Evolutionary conservation across 768 basidiomycete genomes (phyloP), one percentile per base, ranked within the genome.

Genomic region (Russula sp.): DNA sequence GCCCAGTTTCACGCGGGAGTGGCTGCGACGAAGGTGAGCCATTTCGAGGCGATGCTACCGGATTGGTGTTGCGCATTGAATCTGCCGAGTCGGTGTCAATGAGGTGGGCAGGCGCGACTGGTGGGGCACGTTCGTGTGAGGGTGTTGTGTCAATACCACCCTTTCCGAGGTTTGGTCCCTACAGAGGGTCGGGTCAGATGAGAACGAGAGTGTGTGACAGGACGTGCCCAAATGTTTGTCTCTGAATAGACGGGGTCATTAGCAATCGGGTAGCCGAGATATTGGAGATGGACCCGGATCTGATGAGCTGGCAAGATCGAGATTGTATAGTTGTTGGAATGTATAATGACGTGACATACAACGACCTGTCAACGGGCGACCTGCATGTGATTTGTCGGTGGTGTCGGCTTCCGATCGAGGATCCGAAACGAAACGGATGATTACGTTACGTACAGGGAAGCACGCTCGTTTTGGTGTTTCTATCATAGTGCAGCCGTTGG

Each of bases 241-340:
- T 89, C 88, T 18, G 88, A 87, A 73, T 99, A 99, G 3, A 98
- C 81, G 2, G 94, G 91, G 67, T 98, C 97, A 70, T 99, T 98
- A 11, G 92, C 90, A 65, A 99, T 93, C 0, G 97, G 88, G 70
- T 90, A 77, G 1, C 96, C 97, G 59, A 99, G 83, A 73, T 82
- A 98, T 73, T 98, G 97, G 3, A 99, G 81, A 70, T 99, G 97
- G 3, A 99, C 96, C 53, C 97, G 83, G 60, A 98, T 90, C 73
- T 99, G 97, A 75, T 99, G 97, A 0, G 97, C 94, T 97, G 53
- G 20, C 32, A 29, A 35, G 11, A 18, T 47, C 36, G 25, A 29
- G 25, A 7, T 46, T 5, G 11, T 46, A 29, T 25, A 20, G 43
- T 22, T 14, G 36, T 39, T 7, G n/a, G 22, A 8, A 32, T 7